Percentiles rank a stretch among this genome's conserved stretches.
These are phyloP conservation scores for Hypomontagnella monticulosa DNA, from an alignment of 495 filamentous ascomycete genomes.

Conservation along the genomic window DNA sequence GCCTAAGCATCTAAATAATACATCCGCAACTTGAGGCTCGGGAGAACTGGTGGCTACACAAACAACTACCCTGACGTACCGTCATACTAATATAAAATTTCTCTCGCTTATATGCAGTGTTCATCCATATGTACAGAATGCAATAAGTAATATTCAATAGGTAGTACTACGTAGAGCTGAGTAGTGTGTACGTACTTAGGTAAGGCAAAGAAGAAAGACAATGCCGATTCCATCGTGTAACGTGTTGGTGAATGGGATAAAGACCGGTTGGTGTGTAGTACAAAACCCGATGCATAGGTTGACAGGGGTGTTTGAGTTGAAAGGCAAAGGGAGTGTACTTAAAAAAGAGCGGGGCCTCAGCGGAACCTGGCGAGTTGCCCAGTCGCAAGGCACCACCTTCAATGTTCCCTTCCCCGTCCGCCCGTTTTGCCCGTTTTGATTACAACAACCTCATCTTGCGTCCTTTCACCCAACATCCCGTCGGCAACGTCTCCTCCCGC, in stretches of 20 bases:
- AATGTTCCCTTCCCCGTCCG: constrained; percentile 32
- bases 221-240: neutral
- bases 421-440: constrained; percentile 38
- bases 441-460: constrained; percentile 23
- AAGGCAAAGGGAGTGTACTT: constrained; percentile 16
- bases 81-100: too few relatives aligned
- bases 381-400: constrained; percentile 39
- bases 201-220: neutral
- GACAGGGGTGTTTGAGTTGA: constrained; percentile 7
- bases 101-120: too few relatives aligned
- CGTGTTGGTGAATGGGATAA: neutral
- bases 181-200: neutral
- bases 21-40: too few relatives aligned
- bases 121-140: too few relatives aligned
- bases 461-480: too few relatives aligned
- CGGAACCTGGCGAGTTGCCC: constrained; percentile 37
- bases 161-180: neutral
- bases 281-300: constrained; percentile 19
- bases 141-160: too few relatives aligned
- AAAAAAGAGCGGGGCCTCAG: constrained; percentile 21
- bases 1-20: too few relatives aligned
- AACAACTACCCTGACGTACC: too few relatives aligned
- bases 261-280: constrained; percentile 20
- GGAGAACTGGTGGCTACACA: too few relatives aligned
- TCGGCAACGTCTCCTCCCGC: neutral